Evolutionary conservation across 1,284 basidiomycete species (phyloP), one percentile per base, ranked within the genome.

Genomic region (Microbotryum silenes-acaulis): DNA sequence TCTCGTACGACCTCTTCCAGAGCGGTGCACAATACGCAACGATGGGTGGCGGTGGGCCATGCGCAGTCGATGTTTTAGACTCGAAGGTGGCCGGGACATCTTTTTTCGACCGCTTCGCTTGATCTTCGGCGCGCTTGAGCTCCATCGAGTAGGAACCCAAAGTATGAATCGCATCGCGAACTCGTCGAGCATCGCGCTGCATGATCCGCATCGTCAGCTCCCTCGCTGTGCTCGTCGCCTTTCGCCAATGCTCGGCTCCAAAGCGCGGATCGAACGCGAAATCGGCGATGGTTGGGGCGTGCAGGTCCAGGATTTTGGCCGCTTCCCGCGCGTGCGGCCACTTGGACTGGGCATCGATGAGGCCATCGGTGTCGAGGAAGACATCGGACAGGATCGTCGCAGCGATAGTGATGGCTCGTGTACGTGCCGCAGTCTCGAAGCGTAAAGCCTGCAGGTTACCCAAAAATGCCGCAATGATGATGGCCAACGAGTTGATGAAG

Each of bases 1-100:
- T 77, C 12, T 81, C 78, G 71, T 87, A 91, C 2, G 83, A 77
- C 64, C 80, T 81, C 53, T 76, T 77, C 91, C 91, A 94, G 31
- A 89, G 74, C 51, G 81, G 81, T 7, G 47, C 50, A 29, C 10
- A 31, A n/a, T n/a, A 42, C 20, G 16, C 33, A n/a, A n/a, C 10
- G 53, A 45, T 25, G 46, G 27, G 37, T 52, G 14, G 47, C n/a
- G 8, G 42, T 51, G 48, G 20, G 49, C 3, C 48, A 20, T 9
- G 9, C 33, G 21, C 21, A 50, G 29, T 16, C 4, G 49, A 47
- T 31, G 57, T 51, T 16, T 51, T 54, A 7, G 52, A 33, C 16
- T 27, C 57, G 31, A 53, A 48, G 44, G 49, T 25, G n/a, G 12
- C 21, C 21, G 42, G 45, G 52, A 44, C 27, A 18, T 52, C 8